Conservation (phyloP, 2,329 filamentous ascomycete species). For the Helminthosporium solani region DNA sequence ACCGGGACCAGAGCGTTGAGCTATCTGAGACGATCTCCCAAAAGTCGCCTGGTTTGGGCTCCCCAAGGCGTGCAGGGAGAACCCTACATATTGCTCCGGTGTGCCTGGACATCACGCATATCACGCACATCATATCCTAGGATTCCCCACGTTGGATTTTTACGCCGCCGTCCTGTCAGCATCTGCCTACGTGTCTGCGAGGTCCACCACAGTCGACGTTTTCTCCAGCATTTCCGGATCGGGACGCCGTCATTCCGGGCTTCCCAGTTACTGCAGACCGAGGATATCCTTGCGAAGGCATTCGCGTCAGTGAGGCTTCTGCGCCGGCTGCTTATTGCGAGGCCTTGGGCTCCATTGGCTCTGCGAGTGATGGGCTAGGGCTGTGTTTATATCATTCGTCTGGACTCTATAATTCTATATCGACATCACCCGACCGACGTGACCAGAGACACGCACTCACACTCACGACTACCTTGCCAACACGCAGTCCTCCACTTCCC, state of each 20-base stretch:
- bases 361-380: constrained; percentile 34
- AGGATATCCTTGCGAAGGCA: constrained; percentile 40
- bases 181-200: constrained; percentile 33
- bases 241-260: constrained; percentile 36
- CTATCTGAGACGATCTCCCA: constrained; percentile 41
- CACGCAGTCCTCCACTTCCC: neutral
- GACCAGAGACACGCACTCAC: neutral
- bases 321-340: constrained; percentile 35
- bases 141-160: constrained; percentile 39
- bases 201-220: constrained; percentile 25
- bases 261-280: constrained; percentile 33
- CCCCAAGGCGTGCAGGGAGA: constrained; percentile 36
- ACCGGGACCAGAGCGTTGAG: constrained; percentile 35
- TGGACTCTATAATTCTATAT: constrained; percentile 16
- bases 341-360: constrained; percentile 41
- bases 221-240: constrained; percentile 41
- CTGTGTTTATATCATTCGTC: constrained; percentile 40
- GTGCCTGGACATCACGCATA: constrained; percentile 29
- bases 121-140: constrained; percentile 12
- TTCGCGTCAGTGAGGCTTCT: constrained; percentile 38
- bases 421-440: constrained; percentile 8
- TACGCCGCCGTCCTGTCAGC: constrained; percentile 32
- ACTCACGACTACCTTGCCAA: neutral
- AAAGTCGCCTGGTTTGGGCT: constrained; percentile 29
- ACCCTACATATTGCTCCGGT: constrained; percentile 36